Percentiles rank a stretch among this genome's conserved stretches.
Conservation (phyloP, 768 basidiomycete species). For the Suillus variegatus region DNA sequence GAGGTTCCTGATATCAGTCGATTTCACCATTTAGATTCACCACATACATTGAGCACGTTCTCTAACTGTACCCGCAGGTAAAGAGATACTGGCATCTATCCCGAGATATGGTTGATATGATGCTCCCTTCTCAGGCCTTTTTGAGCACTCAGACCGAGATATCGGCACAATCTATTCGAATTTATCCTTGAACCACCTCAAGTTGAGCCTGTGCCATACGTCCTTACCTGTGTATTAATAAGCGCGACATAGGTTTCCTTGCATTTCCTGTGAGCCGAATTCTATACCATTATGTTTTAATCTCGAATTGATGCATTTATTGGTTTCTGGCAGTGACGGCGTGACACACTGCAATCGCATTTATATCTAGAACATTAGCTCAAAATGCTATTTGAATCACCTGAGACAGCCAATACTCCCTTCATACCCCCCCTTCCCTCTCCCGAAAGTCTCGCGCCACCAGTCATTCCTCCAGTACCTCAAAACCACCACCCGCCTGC, state of each 20-base stretch:
- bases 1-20: background rate
- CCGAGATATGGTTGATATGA: background rate
- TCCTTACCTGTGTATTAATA: slow-evolving; percentile 16
- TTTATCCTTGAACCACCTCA: slow-evolving; percentile 2
- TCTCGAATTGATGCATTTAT: slow-evolving; percentile 12
- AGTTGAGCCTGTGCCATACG: slow-evolving; percentile 6
- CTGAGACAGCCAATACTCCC: slow-evolving; percentile 35
- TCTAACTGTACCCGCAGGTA: background rate
- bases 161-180: background rate
- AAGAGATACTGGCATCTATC: background rate
- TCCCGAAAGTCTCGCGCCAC: slow-evolving; percentile 35
- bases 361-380: slow-evolving; percentile 23
- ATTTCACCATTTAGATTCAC: background rate
- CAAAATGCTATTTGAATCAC: slow-evolving; percentile 30
- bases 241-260: slow-evolving; percentile 6
- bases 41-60: background rate
- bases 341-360: slow-evolving; percentile 24
- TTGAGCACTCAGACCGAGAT: slow-evolving; percentile 11
- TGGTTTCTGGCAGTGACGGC: slow-evolving; percentile 18
- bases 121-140: slow-evolving; percentile 8
- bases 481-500: slow-evolving; percentile 26
- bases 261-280: slow-evolving; percentile 17
- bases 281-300: slow-evolving; percentile 6
- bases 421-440: slow-evolving; percentile 41
- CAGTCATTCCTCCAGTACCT: slow-evolving; percentile 34